Conservation (phyloP, 306 rosid genomes). For the Fragaria vesca region DNA sequence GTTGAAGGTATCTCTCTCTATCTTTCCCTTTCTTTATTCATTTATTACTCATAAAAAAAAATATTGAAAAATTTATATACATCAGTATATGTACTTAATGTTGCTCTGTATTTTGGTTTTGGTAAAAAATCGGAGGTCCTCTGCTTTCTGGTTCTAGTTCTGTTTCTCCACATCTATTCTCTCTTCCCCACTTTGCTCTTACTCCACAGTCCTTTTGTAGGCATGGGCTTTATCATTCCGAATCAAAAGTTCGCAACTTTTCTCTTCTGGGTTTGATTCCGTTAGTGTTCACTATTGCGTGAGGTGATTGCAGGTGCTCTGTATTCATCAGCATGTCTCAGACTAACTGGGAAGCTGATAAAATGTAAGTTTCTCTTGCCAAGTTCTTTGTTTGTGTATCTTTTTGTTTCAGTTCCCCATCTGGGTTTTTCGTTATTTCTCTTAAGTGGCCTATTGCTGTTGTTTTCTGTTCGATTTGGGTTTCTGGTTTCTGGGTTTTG, state of each 20-base stretch:
- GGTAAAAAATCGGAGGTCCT: constrained; percentile 35
- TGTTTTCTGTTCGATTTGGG: constrained; percentile 33
- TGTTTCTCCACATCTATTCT: constrained; percentile 33
- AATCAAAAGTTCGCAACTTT: constrained; percentile 32
- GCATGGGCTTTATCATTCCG: constrained; percentile 25
- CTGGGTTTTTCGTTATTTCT: constrained; percentile 30
- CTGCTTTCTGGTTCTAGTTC: constrained; percentile 24
- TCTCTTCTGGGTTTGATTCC: constrained; percentile 35
- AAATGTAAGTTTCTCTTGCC: constrained; percentile 63
- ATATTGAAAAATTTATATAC: constrained; percentile 6
- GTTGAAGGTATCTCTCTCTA: constrained; percentile 24
- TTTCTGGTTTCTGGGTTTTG: constrained; percentile 22
- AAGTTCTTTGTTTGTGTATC: neutral
- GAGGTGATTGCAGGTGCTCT: constrained; percentile 16
- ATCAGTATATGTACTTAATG: neutral
- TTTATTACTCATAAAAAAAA: constrained; percentile 25
- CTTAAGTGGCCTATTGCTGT: neutral
- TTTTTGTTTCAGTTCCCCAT: constrained; percentile 1
- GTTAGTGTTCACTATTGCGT: constrained; percentile 21
- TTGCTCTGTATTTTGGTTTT: constrained; percentile 19
- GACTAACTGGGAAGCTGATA: constrained; percentile 99
- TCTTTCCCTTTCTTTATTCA: constrained; percentile 34
- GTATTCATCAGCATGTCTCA: constrained; percentile 71
- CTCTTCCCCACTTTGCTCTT: constrained; percentile 27
- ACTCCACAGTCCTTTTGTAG: constrained; percentile 22